Percentiles rank a stretch among this genome's conserved stretches.
These are phyloP conservation scores for Agrocybe praecox DNA, from an alignment of 768 basidiomycete genomes.

Conservation along the genomic window DNA sequence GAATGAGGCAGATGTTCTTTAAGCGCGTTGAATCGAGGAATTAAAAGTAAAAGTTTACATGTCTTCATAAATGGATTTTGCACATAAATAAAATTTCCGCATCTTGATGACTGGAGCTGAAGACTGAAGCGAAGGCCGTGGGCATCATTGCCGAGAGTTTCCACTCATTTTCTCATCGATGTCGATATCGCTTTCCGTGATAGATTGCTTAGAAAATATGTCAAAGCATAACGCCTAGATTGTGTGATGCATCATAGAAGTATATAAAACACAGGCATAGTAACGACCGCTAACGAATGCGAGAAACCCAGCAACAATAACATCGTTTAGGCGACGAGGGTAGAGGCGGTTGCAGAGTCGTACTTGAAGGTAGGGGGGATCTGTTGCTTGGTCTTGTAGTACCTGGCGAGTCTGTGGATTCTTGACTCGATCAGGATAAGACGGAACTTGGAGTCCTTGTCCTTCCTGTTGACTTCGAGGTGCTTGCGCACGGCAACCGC, in stretches of 20 bases:
- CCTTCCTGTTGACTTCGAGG: slow-evolving; percentile 96
- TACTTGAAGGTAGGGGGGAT: slow-evolving; percentile 99
- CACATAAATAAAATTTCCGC: no score
- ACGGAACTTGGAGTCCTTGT: slow-evolving; percentile 96
- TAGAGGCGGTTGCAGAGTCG: slow-evolving; percentile 93
- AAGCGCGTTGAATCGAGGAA: not conserved
- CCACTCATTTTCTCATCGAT: no score
- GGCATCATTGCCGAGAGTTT: no score
- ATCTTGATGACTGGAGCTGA: no score
- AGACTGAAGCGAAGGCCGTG: no score
- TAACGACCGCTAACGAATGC: slow-evolving; percentile 3
- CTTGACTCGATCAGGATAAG: slow-evolving; percentile 99
- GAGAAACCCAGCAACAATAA: not conserved
- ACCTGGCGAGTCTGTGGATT: slow-evolving; percentile 95
- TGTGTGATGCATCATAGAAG: slow-evolving; percentile 1
- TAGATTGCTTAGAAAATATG: no score
- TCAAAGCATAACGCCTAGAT: not conserved
- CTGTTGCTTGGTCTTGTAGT: slow-evolving; percentile 99
- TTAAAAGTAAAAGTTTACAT: not conserved
- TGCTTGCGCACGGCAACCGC: slow-evolving; percentile 99
- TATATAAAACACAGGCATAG: slow-evolving; percentile 7
- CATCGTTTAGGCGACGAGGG: slow-evolving; percentile 68
- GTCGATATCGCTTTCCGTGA: no score
- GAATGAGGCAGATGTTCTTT: not conserved
- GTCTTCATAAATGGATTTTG: no score